These are phyloP conservation scores for Apiospora phragmitis DNA, from an alignment of 2,329 filamentous ascomycete genomes.

Conservation along the genomic window DNA sequence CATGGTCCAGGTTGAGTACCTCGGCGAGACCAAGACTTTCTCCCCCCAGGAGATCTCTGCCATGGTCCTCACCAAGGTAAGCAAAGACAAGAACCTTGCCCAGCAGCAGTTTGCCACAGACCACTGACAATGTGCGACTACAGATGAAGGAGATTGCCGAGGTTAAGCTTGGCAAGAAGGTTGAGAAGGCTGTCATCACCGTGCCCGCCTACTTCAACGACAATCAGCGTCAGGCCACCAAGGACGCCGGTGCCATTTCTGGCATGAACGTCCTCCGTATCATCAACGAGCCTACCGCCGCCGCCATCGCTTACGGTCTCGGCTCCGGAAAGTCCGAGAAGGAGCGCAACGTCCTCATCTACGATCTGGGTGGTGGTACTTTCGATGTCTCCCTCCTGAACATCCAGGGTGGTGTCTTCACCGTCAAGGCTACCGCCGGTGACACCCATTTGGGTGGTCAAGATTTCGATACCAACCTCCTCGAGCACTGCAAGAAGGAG, in stretches of 20 bases:
- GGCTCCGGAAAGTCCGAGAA: slow-evolving; percentile 92
- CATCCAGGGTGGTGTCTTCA: slow-evolving; percentile 99
- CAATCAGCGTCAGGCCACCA: slow-evolving; percentile 99
- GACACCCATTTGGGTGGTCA: slow-evolving; percentile 95
- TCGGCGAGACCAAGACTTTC: slow-evolving; percentile 93
- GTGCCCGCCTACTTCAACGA: slow-evolving; percentile 99
- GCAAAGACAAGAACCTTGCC: slow-evolving; percentile 20
- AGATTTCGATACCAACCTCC: slow-evolving; percentile 94
- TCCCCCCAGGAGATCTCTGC: slow-evolving; percentile 98
- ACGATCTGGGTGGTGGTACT: slow-evolving; percentile 99
- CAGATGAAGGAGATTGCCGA: slow-evolving; percentile 99
- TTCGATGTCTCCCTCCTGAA: slow-evolving; percentile 99
- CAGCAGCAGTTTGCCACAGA: background rate
- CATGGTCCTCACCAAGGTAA: slow-evolving; percentile 97
- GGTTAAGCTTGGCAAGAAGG: slow-evolving; percentile 97
- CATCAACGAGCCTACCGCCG: slow-evolving; percentile 99
- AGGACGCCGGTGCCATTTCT: slow-evolving; percentile 97
- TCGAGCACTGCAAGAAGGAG: slow-evolving; percentile 96
- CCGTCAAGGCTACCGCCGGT: slow-evolving; percentile 96
- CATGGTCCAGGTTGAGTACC: slow-evolving; percentile 92
- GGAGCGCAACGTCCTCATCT: slow-evolving; percentile 99
- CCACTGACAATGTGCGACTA: slow-evolving; percentile 12
- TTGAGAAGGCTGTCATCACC: slow-evolving; percentile 98
- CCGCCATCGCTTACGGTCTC: slow-evolving; percentile 97
- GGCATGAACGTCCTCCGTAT: slow-evolving; percentile 99